Evolutionary conservation across 108 stramenopile species (phyloP), one percentile per base, ranked within the genome.

Genomic region (Chaetoceros tenuissimus): DNA sequence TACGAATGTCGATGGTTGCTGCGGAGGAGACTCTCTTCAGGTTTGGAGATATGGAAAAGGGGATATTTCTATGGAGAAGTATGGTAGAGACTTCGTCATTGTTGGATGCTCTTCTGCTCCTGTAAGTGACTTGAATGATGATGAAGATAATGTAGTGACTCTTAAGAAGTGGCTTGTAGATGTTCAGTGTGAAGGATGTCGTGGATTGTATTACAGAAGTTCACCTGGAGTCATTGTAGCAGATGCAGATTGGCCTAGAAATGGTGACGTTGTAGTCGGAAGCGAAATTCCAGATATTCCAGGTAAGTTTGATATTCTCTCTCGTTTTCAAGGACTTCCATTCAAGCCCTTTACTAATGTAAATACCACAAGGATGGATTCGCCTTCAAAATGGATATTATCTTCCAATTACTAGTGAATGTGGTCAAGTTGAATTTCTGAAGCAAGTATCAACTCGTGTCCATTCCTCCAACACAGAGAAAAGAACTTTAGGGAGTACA

Each of bases 161-260:
- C 71, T 93, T 58, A 58, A 89, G 56, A 94, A 94, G 58, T 94
- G 88, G 88, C 54, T 87, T 17, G 86, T 94, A 2, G 82, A 94
- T 68, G 92, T 94, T n/a, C 64, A 79, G 31, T 84, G 87, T 51
- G 76, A 82, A 25, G 87, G 86, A 0, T 89, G 87, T 53, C 75
- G 55, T 57, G 92, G 92, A 28, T 61, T 94, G 58, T 94, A 81
- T 55, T 94, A 89, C 59, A 63, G 92, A 46, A 81, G 84, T 54
- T 77, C 79, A 25, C 92, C 92, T 1, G 69, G 67, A 16, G 80
- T 81, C 17, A 89, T 94, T 62, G 92, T 94, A 1, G 71, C 88
- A 2, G 92, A 94, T 69, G 86, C 92, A 2, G 92, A 94, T 66
- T 94, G 92, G 92, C 92, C 92, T 8, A 54, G 92, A 44, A 94